Percentiles rank a stretch among this genome's conserved stretches.
phyloP scores from a whole-genome alignment of 805 yeast genomes.

The Myxozyma sirexii region DNA sequence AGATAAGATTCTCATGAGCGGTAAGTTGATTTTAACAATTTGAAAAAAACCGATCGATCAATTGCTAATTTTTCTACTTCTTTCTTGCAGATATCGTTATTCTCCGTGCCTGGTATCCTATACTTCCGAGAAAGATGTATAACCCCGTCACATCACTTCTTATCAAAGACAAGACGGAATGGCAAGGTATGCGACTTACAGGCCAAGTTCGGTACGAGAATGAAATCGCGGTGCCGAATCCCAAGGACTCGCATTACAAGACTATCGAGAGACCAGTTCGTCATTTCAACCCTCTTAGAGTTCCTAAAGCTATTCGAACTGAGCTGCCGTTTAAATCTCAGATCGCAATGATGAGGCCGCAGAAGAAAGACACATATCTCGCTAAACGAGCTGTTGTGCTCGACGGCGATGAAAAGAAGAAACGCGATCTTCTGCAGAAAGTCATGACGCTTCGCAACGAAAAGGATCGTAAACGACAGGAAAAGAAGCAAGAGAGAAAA shows the following conservation, averaged over 20 bases:
- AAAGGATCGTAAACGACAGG: conserved; percentile 74
- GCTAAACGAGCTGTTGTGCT: conserved; percentile 91
- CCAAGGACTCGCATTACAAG: conserved; percentile 54
- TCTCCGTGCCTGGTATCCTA: conserved; percentile 96
- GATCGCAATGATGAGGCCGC: conserved; percentile 80
- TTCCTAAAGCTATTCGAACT: conserved; percentile 76
- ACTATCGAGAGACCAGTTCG: conserved; percentile 85
- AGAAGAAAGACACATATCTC: conserved; percentile 68
- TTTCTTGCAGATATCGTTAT: conserved; percentile 66
- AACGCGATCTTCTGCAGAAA: conserved; percentile 84
- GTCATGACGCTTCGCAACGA: conserved; percentile 82
- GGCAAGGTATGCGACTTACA: conserved; percentile 96
- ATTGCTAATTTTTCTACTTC: background rate
- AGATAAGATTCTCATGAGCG: conserved; percentile 84
- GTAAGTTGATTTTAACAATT: conserved; percentile 16
- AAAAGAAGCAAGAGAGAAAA: conserved; percentile 75
- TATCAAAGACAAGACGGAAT: conserved; percentile 72
- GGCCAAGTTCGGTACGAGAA: conserved; percentile 87
- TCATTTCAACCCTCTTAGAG: conserved; percentile 82
- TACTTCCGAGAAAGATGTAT: conserved; percentile 83
- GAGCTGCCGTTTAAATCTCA: conserved; percentile 92
- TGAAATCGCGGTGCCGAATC: conserved; percentile 63
- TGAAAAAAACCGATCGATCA: too few species aligned
- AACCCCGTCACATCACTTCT: conserved; percentile 94
- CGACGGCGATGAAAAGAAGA: conserved; percentile 73